These are phyloP conservation scores for Penicillium janthinellum DNA, from an alignment of 2,329 filamentous ascomycete species.

Conservation along the genomic window DNA sequence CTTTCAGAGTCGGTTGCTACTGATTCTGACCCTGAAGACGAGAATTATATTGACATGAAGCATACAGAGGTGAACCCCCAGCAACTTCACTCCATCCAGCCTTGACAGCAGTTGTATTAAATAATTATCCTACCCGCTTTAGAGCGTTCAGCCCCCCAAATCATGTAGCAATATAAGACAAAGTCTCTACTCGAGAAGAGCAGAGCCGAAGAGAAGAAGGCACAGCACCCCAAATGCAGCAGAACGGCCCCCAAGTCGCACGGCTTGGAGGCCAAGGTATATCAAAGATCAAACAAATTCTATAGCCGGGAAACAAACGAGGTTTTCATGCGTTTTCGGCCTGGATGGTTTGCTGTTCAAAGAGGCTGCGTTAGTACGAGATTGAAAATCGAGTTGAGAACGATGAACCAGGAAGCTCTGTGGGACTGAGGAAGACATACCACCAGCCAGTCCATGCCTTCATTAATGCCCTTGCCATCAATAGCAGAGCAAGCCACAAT, in stretches of 20 bases:
- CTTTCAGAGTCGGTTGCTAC: neutral
- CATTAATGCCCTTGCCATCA: constrained; percentile 88
- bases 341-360: constrained; percentile 45
- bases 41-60: neutral
- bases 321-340: constrained; percentile 45
- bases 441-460: constrained; percentile 99
- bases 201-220: constrained; percentile 29
- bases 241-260: constrained; percentile 19
- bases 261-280: constrained; percentile 28
- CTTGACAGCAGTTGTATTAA: constrained; percentile 30
- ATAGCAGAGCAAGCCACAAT: constrained; percentile 98
- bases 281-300: constrained; percentile 34
- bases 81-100: constrained; percentile 2
- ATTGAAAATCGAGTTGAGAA: neutral
- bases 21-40: neutral
- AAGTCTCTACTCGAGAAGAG: constrained; percentile 26
- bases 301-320: constrained; percentile 35
- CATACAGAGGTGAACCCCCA: neutral
- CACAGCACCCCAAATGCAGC: constrained; percentile 27
- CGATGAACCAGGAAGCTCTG: neutral
- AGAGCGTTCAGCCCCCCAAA: constrained; percentile 26
- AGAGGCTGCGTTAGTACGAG: constrained; percentile 17
- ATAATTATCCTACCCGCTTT: constrained; percentile 35
- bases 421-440: constrained; percentile 53
- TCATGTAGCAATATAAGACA: constrained; percentile 41